phyloP scores from a whole-genome alignment of 2,329 filamentous ascomycete genomes.

The Colletotrichum lindemuthianum region DNA sequence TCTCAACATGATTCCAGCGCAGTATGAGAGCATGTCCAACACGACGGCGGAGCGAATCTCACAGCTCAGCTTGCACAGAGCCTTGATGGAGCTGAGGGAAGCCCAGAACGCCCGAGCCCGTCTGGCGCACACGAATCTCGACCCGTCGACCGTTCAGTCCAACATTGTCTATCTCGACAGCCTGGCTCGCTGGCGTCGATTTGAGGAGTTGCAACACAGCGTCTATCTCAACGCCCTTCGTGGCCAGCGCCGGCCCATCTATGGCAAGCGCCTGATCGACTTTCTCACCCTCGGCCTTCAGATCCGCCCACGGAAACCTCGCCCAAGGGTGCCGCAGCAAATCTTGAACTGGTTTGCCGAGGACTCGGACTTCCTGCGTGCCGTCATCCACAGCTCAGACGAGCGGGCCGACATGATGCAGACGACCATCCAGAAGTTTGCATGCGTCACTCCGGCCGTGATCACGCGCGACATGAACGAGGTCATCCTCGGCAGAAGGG shows the following conservation, averaged over 20 bases:
- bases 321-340: conserved; percentile 68
- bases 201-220: conserved; percentile 82
- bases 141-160: conserved; percentile 74
- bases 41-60: conserved; percentile 64
- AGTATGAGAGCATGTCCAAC: conserved; percentile 72
- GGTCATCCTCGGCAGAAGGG: conserved; percentile 71
- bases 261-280: conserved; percentile 82
- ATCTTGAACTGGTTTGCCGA: conserved; percentile 81
- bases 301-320: conserved; percentile 67
- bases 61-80: conserved; percentile 75
- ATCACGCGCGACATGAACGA: conserved; percentile 81
- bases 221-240: conserved; percentile 84
- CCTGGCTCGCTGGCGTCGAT: conserved; percentile 72
- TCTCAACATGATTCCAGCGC: conserved; percentile 80
- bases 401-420: conserved; percentile 79
- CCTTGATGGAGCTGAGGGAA: conserved; percentile 76
- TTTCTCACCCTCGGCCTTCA: conserved; percentile 73
- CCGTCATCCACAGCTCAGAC: conserved; percentile 78
- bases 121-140: conserved; percentile 62
- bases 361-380: conserved; percentile 70
- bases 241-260: conserved; percentile 82
- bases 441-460: conserved; percentile 90
- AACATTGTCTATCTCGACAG: conserved; percentile 80
- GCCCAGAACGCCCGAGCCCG: conserved; percentile 72
- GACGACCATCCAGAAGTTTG: conserved; percentile 84